Conservation (phyloP, 805 yeast genomes). For the Blastobotrys parvus region DNA sequence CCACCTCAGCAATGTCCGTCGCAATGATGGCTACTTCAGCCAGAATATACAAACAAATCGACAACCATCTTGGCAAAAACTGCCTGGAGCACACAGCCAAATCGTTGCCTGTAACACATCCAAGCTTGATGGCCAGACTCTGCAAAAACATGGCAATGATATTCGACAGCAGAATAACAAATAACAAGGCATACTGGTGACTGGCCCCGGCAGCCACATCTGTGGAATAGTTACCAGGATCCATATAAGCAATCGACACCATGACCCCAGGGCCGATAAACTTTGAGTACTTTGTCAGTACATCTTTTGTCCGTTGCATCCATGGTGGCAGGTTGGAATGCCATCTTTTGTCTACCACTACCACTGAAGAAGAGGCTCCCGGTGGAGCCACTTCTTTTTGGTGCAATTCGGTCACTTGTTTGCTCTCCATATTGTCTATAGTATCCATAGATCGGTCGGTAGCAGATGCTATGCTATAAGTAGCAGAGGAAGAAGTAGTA, state of each 20-base stretch:
- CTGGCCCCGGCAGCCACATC: conserved; percentile 93
- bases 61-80: conserved; percentile 53
- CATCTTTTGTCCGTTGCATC: background rate
- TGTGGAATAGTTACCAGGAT: conserved; percentile 94
- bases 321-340: background rate
- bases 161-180: conserved; percentile 71
- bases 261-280: conserved; percentile 93
- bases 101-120: conserved; percentile 91
- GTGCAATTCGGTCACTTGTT: too few species aligned
- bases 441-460: too few species aligned
- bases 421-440: too few species aligned
- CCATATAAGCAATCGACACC: conserved; percentile 95
- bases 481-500: too few species aligned
- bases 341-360: background rate
- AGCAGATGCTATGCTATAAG: too few species aligned
- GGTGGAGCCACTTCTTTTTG: too few species aligned
- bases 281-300: conserved; percentile 36
- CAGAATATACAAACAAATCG: conserved; percentile 49
- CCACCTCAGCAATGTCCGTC: conserved; percentile 93
- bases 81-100: conserved; percentile 79
- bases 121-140: conserved; percentile 74
- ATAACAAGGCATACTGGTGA: conserved; percentile 68
- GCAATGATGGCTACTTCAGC: conserved; percentile 92
- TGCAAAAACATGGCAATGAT: conserved; percentile 83
- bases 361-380: too few species aligned